Conservation (phyloP, 306 rosid genomes). For the Dryas alaskensis region DNA sequence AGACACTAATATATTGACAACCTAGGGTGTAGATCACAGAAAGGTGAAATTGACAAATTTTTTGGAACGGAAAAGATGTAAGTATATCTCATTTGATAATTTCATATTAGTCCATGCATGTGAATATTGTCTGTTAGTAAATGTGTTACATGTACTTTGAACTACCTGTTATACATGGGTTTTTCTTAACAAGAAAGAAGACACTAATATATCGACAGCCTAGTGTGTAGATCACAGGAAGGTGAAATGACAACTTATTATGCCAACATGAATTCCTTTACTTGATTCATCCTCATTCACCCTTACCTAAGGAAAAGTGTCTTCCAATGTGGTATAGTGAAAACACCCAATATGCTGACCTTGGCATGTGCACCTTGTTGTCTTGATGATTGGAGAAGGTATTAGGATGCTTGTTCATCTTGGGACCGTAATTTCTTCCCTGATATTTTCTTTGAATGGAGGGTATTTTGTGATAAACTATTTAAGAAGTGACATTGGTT, state of each 20-base stretch:
- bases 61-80: slow-evolving; percentile 84
- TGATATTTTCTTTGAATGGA: too few relatives aligned
- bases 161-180: not conserved
- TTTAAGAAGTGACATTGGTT: too few relatives aligned
- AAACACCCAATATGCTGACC: not conserved
- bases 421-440: too few relatives aligned
- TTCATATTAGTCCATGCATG: not conserved
- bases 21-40: slow-evolving; percentile 1
- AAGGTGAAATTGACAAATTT: slow-evolving; percentile 52
- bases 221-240: not conserved
- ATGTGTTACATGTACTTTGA: slow-evolving; percentile 2
- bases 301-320: not conserved
- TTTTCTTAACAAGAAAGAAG: not conserved
- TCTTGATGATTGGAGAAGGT: too few relatives aligned
- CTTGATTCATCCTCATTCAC: not conserved
- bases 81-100: slow-evolving; percentile 34
- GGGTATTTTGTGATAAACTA: too few relatives aligned
- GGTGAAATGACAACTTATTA: slow-evolving; percentile 49
- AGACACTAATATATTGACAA: not conserved
- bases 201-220: not conserved
- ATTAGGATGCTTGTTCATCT: too few relatives aligned
- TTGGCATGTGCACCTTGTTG: not conserved
- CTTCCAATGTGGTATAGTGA: not conserved
- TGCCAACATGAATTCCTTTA: not conserved
- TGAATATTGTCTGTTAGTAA: not conserved